Evolutionary conservation across 2,329 filamentous ascomycete species (phyloP).

Genomic region (Aspergillus versicolor): DNA sequence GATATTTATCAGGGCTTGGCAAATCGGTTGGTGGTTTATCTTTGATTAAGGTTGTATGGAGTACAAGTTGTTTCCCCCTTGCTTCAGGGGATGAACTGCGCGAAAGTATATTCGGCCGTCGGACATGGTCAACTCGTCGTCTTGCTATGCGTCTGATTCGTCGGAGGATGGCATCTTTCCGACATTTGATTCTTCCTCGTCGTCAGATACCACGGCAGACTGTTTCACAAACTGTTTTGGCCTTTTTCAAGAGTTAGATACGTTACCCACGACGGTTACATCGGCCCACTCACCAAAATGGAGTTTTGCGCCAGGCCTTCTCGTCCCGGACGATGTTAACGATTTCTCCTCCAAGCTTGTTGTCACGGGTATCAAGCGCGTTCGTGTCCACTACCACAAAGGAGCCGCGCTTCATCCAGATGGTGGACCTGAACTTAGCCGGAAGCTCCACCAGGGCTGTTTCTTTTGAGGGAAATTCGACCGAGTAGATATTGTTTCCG

Average conservation of each 20-base stretch:
- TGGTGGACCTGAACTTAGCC: slow-evolving; percentile 80
- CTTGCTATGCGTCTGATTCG: slow-evolving; percentile 66
- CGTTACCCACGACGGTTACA: not conserved
- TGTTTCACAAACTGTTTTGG: slow-evolving; percentile 74
- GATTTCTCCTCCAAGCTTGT: slow-evolving; percentile 84
- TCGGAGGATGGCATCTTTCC: slow-evolving; percentile 84
- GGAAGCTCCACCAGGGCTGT: slow-evolving; percentile 76
- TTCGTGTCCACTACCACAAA: slow-evolving; percentile 80
- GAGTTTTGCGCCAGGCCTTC: slow-evolving; percentile 83
- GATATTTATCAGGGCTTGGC: too few relatives aligned
- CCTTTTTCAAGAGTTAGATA: slow-evolving; percentile 50
- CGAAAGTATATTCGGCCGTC: not conserved
- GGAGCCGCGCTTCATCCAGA: slow-evolving; percentile 88
- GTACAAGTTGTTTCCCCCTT: not conserved
- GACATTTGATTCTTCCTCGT: slow-evolving; percentile 75
- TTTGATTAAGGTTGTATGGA: not conserved
- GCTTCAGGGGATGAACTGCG: not conserved
- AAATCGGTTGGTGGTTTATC: not conserved
- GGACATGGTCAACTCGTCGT: not conserved
- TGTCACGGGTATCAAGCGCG: slow-evolving; percentile 64
- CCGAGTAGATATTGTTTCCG: slow-evolving; percentile 85
- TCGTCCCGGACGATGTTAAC: slow-evolving; percentile 90
- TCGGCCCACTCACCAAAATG: slow-evolving; percentile 67
- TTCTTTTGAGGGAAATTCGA: slow-evolving; percentile 67
- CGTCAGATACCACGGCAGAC: slow-evolving; percentile 62